phyloP scores from a whole-genome alignment of 805 yeast species.

The Candida odintsovae region DNA sequence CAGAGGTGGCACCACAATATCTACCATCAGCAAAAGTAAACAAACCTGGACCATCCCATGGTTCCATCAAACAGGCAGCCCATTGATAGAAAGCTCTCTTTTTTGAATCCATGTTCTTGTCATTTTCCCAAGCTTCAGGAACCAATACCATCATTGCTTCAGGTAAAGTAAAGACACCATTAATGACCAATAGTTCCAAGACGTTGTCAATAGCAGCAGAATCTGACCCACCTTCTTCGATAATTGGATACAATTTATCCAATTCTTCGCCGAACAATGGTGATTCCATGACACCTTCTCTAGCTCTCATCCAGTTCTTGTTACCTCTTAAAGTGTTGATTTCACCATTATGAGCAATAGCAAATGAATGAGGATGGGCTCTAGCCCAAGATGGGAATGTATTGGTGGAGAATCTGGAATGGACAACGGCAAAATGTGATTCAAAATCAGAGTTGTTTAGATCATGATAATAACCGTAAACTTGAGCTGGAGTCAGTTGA shows the following conservation, averaged over 20 bases:
- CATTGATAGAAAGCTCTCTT: slow-evolving; percentile 95
- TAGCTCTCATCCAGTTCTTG: slow-evolving; percentile 98
- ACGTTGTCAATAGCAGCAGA: slow-evolving; percentile 98
- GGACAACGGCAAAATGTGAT: slow-evolving; percentile 94
- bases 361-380: slow-evolving; percentile 91
- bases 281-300: slow-evolving; percentile 95
- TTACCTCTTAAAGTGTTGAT: slow-evolving; percentile 95
- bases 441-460: slow-evolving; percentile 85
- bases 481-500: slow-evolving; percentile 95
- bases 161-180: slow-evolving; percentile 87
- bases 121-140: slow-evolving; percentile 98
- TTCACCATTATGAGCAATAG: slow-evolving; percentile 97
- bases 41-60: slow-evolving; percentile 99
- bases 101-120: slow-evolving; percentile 78
- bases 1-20: slow-evolving; percentile 97
- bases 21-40: slow-evolving; percentile 96
- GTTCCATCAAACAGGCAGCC: slow-evolving; percentile 99
- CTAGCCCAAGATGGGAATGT: slow-evolving; percentile 99
- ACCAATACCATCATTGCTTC: slow-evolving; percentile 97
- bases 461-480: slow-evolving; percentile 91
- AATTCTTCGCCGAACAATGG: slow-evolving; percentile 84
- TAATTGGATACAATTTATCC: slow-evolving; percentile 87
- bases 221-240: slow-evolving; percentile 98
- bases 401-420: slow-evolving; percentile 95
- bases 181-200: slow-evolving; percentile 81